Evolutionary conservation across 2,329 filamentous ascomycete species (phyloP).

Genomic region (Aspergillus nomiae): DNA sequence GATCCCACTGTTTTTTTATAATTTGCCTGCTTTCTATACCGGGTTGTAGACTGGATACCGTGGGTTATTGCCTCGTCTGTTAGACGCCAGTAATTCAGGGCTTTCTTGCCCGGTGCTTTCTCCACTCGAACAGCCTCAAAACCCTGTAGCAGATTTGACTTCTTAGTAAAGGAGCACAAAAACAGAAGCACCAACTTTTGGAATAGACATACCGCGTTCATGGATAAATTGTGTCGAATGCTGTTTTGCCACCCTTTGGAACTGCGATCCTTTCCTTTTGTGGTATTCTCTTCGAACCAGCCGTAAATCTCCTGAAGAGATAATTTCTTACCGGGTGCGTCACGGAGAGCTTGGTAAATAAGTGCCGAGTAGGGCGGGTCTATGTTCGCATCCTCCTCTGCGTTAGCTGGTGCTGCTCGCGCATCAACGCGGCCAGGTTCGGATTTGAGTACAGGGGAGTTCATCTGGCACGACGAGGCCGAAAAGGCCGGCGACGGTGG

Average conservation of each 20-base stretch:
- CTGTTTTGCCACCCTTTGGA: conserved; percentile 90
- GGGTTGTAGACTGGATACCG: conserved; percentile 80
- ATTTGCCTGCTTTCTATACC: conserved; percentile 62
- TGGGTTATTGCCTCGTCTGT: conserved; percentile 67
- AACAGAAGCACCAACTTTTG: conserved; percentile 9
- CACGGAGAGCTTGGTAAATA: conserved; percentile 74
- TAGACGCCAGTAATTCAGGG: conserved; percentile 77
- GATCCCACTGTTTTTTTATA: conserved; percentile 42
- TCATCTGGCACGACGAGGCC: conserved; percentile 23
- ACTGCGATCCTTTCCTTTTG: conserved; percentile 65
- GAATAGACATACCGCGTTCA: conserved; percentile 75
- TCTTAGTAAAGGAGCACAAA: conserved; percentile 12
- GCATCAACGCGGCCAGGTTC: conserved; percentile 26
- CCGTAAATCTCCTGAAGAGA: conserved; percentile 83
- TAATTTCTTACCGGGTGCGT: conserved; percentile 67
- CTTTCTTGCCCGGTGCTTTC: conserved; percentile 48
- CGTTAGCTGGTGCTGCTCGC: conserved; percentile 21
- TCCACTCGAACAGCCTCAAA: conserved; percentile 59
- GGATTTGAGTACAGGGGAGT: conserved; percentile 10
- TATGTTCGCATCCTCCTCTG: conserved; percentile 33
- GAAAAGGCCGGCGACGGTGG: conserved; percentile 26
- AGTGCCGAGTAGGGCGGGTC: conserved; percentile 78
- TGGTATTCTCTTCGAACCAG: conserved; percentile 83
- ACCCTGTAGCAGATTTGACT: conserved; percentile 26
- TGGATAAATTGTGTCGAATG: conserved; percentile 91